Conservation (phyloP, 2,329 filamentous ascomycete genomes). For the Xylariaceae sp. region DNA sequence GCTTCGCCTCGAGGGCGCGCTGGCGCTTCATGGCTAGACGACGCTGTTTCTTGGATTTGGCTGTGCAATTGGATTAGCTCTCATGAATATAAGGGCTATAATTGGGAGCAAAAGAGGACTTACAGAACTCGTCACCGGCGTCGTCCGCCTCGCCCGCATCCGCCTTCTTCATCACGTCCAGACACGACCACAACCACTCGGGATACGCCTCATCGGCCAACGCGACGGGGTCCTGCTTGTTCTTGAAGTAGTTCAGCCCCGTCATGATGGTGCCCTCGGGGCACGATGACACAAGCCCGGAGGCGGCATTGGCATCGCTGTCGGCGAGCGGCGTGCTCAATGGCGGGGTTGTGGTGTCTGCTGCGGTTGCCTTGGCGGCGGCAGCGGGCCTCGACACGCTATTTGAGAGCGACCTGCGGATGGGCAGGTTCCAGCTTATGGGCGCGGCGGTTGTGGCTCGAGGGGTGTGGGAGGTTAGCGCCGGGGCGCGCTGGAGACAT, state of each 20-base stretch:
- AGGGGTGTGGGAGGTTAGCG: slow-evolving; percentile 23
- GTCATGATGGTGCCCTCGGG: slow-evolving; percentile 63
- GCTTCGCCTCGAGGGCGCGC: slow-evolving; percentile 49
- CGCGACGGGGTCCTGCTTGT: slow-evolving; percentile 66
- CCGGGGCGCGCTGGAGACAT: slow-evolving; percentile 46
- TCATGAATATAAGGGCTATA: not conserved
- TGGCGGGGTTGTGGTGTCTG: slow-evolving; percentile 20
- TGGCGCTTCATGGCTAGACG: slow-evolving; percentile 63
- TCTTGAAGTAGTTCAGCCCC: slow-evolving; percentile 75
- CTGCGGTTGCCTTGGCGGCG: slow-evolving; percentile 29
- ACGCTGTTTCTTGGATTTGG: slow-evolving; percentile 80
- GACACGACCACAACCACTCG: slow-evolving; percentile 70
- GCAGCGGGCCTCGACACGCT: slow-evolving; percentile 31
- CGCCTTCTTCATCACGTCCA: slow-evolving; percentile 56
- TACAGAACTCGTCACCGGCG: slow-evolving; percentile 75
- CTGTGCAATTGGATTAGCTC: slow-evolving; percentile 36
- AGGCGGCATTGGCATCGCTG: slow-evolving; percentile 9
- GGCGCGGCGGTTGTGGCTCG: slow-evolving; percentile 14
- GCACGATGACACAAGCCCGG: slow-evolving; percentile 44
- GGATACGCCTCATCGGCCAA: slow-evolving; percentile 72
- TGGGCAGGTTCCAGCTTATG: slow-evolving; percentile 22
- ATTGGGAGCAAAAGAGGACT: slow-evolving; percentile 26
- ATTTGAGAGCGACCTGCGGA: slow-evolving; percentile 35
- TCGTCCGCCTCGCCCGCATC: slow-evolving; percentile 46
- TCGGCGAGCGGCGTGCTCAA: slow-evolving; percentile 30